These are phyloP conservation scores for Eimeria brunetti DNA, from an alignment of 169 alveolate species.

Conservation along the genomic window DNA sequence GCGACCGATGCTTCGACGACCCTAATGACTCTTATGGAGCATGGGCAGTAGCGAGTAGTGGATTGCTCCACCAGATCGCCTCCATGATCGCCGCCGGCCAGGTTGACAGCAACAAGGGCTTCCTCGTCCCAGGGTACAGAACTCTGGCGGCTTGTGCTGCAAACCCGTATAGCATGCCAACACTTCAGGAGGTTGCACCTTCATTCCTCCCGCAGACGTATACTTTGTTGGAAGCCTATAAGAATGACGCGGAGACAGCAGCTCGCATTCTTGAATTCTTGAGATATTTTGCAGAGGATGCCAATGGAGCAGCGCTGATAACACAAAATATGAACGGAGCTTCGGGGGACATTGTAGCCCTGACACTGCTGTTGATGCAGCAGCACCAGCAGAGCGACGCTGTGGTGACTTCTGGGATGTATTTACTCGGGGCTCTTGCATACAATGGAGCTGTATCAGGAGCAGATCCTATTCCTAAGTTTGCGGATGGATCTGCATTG, in stretches of 20 bases:
- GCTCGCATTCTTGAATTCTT: slow-evolving; percentile 86
- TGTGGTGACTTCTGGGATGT: slow-evolving; percentile 77
- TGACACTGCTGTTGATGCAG: slow-evolving; percentile 73
- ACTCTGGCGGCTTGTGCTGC: slow-evolving; percentile 89
- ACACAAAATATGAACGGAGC: slow-evolving; percentile 74
- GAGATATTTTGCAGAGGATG: slow-evolving; percentile 87
- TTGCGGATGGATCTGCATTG: slow-evolving; percentile 74
- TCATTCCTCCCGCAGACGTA: slow-evolving; percentile 83
- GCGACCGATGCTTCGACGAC: slow-evolving; percentile 84
- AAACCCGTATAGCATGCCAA: slow-evolving; percentile 87
- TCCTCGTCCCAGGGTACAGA: slow-evolving; percentile 88
- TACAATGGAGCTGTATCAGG: slow-evolving; percentile 70
- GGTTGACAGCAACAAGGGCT: slow-evolving; percentile 83
- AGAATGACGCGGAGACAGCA: slow-evolving; percentile 86
- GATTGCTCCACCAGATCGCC: slow-evolving; percentile 89
- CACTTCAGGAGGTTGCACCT: slow-evolving; percentile 84
- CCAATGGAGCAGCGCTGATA: slow-evolving; percentile 85
- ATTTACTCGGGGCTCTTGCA: slow-evolving; percentile 76
- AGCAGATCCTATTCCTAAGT: slow-evolving; percentile 45
- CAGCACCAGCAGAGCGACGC: slow-evolving; percentile 80
- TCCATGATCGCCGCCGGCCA: slow-evolving; percentile 88
- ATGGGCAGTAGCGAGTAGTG: slow-evolving; percentile 94
- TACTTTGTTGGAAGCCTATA: slow-evolving; percentile 84
- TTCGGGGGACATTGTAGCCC: slow-evolving; percentile 76
- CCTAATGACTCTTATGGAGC: slow-evolving; percentile 94